These are phyloP conservation scores for Colletotrichum graminicola DNA, from an alignment of 2,329 filamentous ascomycete species.

Conservation along the genomic window DNA sequence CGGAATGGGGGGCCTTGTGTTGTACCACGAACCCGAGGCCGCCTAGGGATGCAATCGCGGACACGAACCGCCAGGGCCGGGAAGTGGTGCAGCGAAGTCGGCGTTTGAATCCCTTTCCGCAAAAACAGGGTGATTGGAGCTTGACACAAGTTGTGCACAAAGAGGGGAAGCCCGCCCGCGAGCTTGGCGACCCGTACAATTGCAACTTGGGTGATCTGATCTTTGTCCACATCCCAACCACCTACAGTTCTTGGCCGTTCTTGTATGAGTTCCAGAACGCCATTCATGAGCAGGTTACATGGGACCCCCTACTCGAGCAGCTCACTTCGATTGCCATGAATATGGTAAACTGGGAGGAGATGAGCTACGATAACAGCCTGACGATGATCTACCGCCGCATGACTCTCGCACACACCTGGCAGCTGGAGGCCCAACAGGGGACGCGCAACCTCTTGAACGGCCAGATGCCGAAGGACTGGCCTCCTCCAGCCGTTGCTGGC, in stretches of 20 bases:
- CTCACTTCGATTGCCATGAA: constrained; percentile 6
- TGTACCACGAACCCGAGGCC: background rate
- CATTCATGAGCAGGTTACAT: background rate
- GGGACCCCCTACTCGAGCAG: constrained; percentile 15
- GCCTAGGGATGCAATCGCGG: background rate
- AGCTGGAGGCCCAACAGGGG: background rate
- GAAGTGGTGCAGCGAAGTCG: background rate
- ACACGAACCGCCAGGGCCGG: background rate
- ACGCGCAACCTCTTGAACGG: background rate
- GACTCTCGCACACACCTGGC: background rate
- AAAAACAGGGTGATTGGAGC: constrained; percentile 13
- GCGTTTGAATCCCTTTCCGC: background rate
- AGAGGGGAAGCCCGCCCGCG: background rate
- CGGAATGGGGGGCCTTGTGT: background rate
- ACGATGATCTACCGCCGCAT: background rate
- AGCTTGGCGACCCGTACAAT: constrained; percentile 20
- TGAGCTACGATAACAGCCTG: background rate
- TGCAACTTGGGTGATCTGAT: constrained; percentile 23
- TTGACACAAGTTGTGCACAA: constrained; percentile 6
- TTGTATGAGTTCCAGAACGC: background rate
- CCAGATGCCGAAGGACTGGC: background rate
- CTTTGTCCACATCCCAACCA: constrained; percentile 1
- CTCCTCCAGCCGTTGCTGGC: background rate
- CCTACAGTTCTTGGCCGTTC: background rate
- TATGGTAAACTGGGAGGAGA: constrained; percentile 3